Base-by-base conservation (phyloP, 306 rosid species). In the Inga oerstediana region DNA sequence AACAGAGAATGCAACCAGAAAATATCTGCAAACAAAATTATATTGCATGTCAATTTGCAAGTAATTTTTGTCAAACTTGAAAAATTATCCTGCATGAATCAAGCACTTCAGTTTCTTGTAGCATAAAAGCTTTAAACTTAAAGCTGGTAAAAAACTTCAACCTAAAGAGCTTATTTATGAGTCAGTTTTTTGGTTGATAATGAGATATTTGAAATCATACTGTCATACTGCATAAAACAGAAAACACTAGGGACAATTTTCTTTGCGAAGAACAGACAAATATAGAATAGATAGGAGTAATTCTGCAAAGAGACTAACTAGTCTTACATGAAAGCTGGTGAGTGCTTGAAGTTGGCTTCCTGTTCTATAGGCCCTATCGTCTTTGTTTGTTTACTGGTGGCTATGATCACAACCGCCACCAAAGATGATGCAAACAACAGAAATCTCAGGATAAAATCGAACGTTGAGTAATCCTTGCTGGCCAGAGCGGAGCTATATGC, bases 251-350 rank as follows among this genome's bases (percentile, higher is more conserved):
- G 41, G 71, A 32, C 71, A 65, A 7, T 65, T 65, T 65, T 34
- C 43, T 14, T n/a, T 15, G 30, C 14, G 43, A 65, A 62, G 6
- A 27, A 34, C 37, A 12, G 69, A 64, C 69, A 64, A 64, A 11
- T 64, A 64, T 12, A 64, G 20, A 19, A 64, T 64, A 13, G 2
- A 30, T 32, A 27, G 39, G 9, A 30, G 69, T 64, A 64, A 12
- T 64, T 37, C 27, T 37, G 54, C 20, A 67, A 14, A 75, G 68
- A 66, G 10, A 27, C 35, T 41, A 69, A 51, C 58, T 45, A 51
- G 16, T 45, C 12, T 22, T 45, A 93, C 99, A 90, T 83, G 75
- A 91, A 90, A 46, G 99, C 97, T 5, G 98, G 98, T 37, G 97
- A 92, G 79, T 96, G 22, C 24, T 86, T 83, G 77, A 92, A 96